Evolutionary conservation across 176 grass and related monocot genomes (phyloP), one percentile per base, ranked within the genome.

Genomic region (Lolium rigidum): DNA sequence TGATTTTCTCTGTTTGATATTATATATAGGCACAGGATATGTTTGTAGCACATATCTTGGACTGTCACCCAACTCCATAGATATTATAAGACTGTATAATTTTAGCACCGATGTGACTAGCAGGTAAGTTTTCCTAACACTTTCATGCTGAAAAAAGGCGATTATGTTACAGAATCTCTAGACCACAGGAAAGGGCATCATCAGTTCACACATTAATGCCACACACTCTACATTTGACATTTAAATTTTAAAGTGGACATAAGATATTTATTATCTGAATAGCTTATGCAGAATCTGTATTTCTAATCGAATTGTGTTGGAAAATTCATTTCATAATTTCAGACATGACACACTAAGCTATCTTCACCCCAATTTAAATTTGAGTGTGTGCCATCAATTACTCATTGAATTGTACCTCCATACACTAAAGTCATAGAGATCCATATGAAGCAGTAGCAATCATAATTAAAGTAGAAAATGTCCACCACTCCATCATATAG

Each of bases 31-130:
- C 68, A 98, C 90, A 63, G 92, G 96, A 39, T 91, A 95, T 89
- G 78, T 94, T 83, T 98, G 96, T 72, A 94, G 88, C 86, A 92
- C 94, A 79, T 95, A 94, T 82, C 82, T 98, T 94, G 88, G 88
- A 69, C 35, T 74, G 69, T 64, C 37, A 20, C 88, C 94, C 41
- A 87, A 76, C 86, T 86, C 90, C 81, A 94, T 92, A 46, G 96
- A 95, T 74, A 94, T 94, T 78, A 82, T 92, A 66, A 89, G 94
- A 90, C 94, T 94, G 90, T 98, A 89, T 89, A 98, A 98, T 83
- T 92, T 98, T 57, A 86, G 75, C 82, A 69, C 46, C 13, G 94
- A 95, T 74, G 81, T 90, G 80, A 63, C 75, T 54, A 86, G 46
- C 86, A 95, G 96, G 96, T 95, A 92, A 39, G 28, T 86, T 17